Evolutionary conservation across 2,329 filamentous ascomycete species (phyloP).

Genomic region (Byssothecium circinans): DNA sequence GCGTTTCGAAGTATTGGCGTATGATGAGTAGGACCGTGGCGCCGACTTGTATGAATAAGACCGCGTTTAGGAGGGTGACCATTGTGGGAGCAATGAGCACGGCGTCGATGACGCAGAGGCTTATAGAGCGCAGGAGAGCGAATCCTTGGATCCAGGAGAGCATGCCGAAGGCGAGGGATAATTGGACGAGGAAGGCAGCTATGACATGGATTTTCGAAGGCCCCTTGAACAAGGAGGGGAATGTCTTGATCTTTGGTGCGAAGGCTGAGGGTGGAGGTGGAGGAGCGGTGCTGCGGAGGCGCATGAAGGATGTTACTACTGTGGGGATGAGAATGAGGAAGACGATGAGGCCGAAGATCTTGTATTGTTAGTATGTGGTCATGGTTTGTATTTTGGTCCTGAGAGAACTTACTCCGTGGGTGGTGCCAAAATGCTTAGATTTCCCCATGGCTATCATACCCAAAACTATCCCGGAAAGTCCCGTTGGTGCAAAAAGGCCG

Average conservation of each 20-base stretch:
- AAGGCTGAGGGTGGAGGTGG: conserved; percentile 22
- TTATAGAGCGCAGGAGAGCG: conserved; percentile 23
- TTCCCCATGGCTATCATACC: conserved; percentile 32
- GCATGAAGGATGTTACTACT: conserved; percentile 17
- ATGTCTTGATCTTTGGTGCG: conserved; percentile 18
- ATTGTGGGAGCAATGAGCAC: conserved; percentile 21
- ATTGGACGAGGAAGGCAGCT: conserved; percentile 21
- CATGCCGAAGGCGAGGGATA: conserved; percentile 22
- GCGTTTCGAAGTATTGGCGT: conserved; percentile 28
- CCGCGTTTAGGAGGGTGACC: conserved; percentile 15
- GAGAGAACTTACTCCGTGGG: conserved; percentile 29
- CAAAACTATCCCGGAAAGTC: conserved; percentile 21
- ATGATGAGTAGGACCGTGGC: conserved; percentile 23
- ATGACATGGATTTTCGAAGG: conserved; percentile 27
- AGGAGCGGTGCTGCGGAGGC: conserved; percentile 24
- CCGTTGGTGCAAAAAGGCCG: conserved; percentile 17
- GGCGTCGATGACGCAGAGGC: conserved; percentile 31
- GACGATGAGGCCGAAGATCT: conserved; percentile 29
- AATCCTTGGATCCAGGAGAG: conserved; percentile 26
- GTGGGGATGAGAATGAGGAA: conserved; percentile 24
- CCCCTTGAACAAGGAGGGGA: conserved; percentile 23
- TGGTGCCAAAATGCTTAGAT: conserved; percentile 25
- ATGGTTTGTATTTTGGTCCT: too few relatives aligned
- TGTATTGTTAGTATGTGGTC: background rate
- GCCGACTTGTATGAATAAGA: conserved; percentile 27